Percentiles rank a stretch among this genome's conserved stretches.
Conservation (phyloP, 1,284 basidiomycete genomes). For the Ceratobasidium sp. region DNA sequence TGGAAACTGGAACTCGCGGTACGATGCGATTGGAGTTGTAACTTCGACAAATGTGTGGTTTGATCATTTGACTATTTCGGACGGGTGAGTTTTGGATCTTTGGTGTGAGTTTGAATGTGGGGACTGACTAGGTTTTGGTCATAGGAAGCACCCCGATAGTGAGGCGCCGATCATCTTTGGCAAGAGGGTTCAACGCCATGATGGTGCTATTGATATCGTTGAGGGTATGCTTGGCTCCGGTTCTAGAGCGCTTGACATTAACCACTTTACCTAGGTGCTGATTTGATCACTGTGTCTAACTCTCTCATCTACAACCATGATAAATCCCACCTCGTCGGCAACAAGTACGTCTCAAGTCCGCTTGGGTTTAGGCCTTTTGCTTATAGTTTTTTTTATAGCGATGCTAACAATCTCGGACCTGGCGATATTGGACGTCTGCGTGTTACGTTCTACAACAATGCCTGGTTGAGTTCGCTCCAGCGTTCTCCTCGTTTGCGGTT, state of each 20-base stretch:
- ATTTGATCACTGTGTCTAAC: conserved; percentile 35
- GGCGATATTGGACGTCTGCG: conserved; percentile 38
- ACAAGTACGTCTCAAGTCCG: conserved; percentile 8
- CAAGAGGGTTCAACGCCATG: conserved; percentile 39
- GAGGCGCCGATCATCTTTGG: conserved; percentile 40
- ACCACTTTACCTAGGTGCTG: conserved; percentile 7
- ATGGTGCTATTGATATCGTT: conserved; percentile 40
- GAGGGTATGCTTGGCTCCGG: not conserved
- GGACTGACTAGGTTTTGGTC: not conserved
- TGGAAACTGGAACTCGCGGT: conserved; percentile 41
- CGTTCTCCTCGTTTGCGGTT: conserved; percentile 40
- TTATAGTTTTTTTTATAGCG: not conserved
- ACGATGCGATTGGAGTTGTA: conserved; percentile 40
- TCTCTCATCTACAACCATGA: conserved; percentile 30
- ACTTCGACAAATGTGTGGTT: conserved; percentile 41
- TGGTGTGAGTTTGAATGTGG: not conserved
- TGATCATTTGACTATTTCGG: conserved; percentile 40
- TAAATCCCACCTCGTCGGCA: conserved; percentile 38
- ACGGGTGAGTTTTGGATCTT: conserved; percentile 27
- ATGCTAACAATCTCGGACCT: conserved; percentile 36
- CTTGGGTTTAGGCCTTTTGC: not conserved
- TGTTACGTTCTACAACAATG: conserved; percentile 36
- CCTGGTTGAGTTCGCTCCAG: conserved; percentile 35
- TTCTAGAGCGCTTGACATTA: not conserved
- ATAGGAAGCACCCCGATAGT: conserved; percentile 24